phyloP scores from a whole-genome alignment of 106 monocot species.

The Vanilla planifolia region DNA sequence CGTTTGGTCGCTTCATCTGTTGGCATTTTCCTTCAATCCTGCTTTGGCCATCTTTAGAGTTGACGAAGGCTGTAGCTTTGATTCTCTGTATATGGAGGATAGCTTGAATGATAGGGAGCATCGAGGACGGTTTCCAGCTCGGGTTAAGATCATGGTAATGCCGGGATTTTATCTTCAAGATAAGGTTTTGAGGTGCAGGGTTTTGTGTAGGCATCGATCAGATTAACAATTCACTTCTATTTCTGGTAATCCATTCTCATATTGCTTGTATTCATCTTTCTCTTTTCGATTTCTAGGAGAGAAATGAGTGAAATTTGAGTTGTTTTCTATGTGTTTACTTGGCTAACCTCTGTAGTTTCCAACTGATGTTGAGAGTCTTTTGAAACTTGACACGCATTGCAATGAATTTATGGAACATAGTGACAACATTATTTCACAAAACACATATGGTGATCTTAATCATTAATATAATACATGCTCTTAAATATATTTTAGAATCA shows the following conservation, averaged over 20 bases:
- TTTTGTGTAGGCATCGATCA: slow-evolving; percentile 47
- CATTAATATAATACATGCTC: too few species aligned
- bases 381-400: too few species aligned
- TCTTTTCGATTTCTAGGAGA: neutral
- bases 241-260: neutral
- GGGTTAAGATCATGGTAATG: slow-evolving; percentile 84
- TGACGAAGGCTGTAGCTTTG: slow-evolving; percentile 63
- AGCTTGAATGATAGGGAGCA: slow-evolving; percentile 38
- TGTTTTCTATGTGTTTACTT: slow-evolving; percentile 1
- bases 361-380: neutral
- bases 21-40: slow-evolving; percentile 79
- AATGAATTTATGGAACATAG: too few species aligned
- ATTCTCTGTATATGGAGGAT: slow-evolving; percentile 82
- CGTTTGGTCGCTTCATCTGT: slow-evolving; percentile 84
- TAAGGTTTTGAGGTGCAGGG: slow-evolving; percentile 71
- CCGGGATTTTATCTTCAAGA: slow-evolving; percentile 91
- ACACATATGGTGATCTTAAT: too few species aligned
- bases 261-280: neutral
- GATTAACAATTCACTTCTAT: neutral
- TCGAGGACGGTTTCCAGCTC: slow-evolving; percentile 20
- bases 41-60: slow-evolving; percentile 68
- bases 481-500: too few species aligned
- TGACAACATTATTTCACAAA: too few species aligned
- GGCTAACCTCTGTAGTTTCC: neutral
- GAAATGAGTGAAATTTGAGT: neutral